phyloP scores from a whole-genome alignment of 2,329 filamentous ascomycete genomes.

The Cladosporium austrohemisphaericum region DNA sequence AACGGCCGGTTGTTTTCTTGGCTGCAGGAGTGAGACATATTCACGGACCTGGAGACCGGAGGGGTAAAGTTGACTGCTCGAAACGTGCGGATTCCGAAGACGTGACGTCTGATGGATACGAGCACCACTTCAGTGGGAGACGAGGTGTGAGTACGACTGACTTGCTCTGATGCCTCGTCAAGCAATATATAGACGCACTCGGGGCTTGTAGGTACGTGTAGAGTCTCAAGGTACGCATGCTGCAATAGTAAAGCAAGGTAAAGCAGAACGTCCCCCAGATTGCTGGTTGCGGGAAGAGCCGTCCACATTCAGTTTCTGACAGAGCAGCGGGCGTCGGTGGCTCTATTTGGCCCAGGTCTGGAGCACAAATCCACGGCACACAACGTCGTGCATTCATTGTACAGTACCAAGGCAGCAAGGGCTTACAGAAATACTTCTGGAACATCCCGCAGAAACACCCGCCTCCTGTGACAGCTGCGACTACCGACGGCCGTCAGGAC shows the following conservation, averaged over 20 bases:
- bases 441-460: constrained; percentile 5
- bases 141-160: too few relatives aligned
- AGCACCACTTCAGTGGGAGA: too few relatives aligned
- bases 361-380: constrained; percentile 4
- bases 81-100: background rate
- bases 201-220: too few relatives aligned
- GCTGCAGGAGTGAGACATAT: constrained; percentile 10
- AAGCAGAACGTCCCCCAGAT: too few relatives aligned
- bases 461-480: background rate
- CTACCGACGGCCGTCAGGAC: constrained; percentile 3
- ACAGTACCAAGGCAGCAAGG: constrained; percentile 1
- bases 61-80: background rate
- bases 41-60: background rate
- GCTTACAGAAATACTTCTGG: constrained; percentile 7
- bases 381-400: constrained; percentile 6
- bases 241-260: too few relatives aligned
- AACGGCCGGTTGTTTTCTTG: background rate
- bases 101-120: background rate
- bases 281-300: too few relatives aligned
- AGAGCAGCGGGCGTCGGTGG: background rate
- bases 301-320: too few relatives aligned
- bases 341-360: background rate
- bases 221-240: too few relatives aligned
- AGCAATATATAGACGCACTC: too few relatives aligned
- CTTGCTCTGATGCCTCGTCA: too few relatives aligned